Evolutionary conservation across 202 grass and related monocot genomes (phyloP), one percentile per base, ranked within the genome.

Genomic region (Saccharum hybrid): DNA sequence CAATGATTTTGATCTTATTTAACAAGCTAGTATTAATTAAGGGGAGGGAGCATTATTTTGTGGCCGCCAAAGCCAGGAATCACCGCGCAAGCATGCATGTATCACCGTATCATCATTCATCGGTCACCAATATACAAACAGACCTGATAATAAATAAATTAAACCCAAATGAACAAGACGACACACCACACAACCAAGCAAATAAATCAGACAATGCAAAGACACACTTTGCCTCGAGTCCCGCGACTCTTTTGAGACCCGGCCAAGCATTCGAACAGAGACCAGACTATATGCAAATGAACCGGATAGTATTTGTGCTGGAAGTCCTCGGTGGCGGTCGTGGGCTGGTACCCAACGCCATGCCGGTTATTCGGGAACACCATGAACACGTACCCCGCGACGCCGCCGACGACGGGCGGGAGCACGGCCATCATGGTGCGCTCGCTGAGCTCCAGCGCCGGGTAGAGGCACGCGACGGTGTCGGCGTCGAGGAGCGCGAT

Each of bases 271-370:
- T 48, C 45, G 12, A 56, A 6, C 6, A 54, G 1, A 19, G 6
- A 19, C 6, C 52, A 57, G 18, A 10, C 54, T 2, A 59, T 3
- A 8, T 6, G 10, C 7, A 21, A 8, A 57, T 0, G 2, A 57
- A 8, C 0, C 1, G 1, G 2, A 22, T 60, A 81, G 77, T 43
- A 2, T 64, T 85, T 77, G 72, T 51, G 77, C 64, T 77, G 5
- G 77, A 85, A 74, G 68, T 86, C 84, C 39, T 83, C 92, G 57
- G 81, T 59, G 5, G 92, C 67, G 60, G 59, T 30, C 0, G 82
- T 76, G 28, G 91, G 86, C 81, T 86, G 88, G 88, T 96, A 93
- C 0, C 94, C 94, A 9, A 96, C 72, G 22, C 91, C 94, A 57
- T 93, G 90, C 4, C 90, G 76, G 66, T 84, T 96, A 64, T 85